Evolutionary conservation across 108 stramenopile genomes (phyloP).

Genomic region (Discostella pseudostelligera): DNA sequence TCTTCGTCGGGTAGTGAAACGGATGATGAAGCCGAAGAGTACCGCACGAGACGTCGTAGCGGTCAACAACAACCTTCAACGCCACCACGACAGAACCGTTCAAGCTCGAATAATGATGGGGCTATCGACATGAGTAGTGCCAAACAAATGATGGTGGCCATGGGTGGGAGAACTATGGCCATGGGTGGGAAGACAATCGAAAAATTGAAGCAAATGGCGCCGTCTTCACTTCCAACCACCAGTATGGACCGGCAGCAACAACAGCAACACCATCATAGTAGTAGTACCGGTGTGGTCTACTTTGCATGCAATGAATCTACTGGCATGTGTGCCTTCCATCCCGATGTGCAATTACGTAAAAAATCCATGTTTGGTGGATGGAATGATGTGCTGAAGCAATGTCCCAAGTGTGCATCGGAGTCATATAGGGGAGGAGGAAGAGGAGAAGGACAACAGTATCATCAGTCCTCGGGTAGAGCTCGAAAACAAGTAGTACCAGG

Average conservation of each 20-base stretch:
- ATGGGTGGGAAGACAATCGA: not conserved
- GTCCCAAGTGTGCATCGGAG: slow-evolving; percentile 25
- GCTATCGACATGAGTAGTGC: too few species aligned
- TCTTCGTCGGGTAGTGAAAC: slow-evolving; percentile 4
- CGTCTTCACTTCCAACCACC: too few species aligned
- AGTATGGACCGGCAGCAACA: too few species aligned
- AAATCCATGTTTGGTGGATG: slow-evolving; percentile 37
- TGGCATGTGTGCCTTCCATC: slow-evolving; percentile 42
- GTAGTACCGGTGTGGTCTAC: slow-evolving; percentile 4
- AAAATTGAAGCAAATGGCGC: not conserved
- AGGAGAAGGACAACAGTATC: not conserved
- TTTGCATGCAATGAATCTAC: slow-evolving; percentile 39
- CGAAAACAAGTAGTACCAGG: too few species aligned
- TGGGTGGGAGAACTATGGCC: not conserved
- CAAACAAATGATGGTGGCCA: too few species aligned
- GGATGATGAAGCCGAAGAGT: not conserved
- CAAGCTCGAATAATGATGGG: too few species aligned
- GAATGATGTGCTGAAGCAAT: slow-evolving; percentile 34
- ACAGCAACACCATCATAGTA: not conserved
- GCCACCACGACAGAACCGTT: too few species aligned
- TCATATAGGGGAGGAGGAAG: not conserved
- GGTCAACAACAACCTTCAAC: not conserved
- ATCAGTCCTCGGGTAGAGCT: too few species aligned
- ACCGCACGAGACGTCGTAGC: not conserved
- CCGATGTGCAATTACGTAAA: slow-evolving; percentile 31